Percentiles rank a stretch among this genome's conserved stretches.
phyloP scores from a whole-genome alignment of 108 stramenopile genomes.

The Cyclotella baltica region DNA sequence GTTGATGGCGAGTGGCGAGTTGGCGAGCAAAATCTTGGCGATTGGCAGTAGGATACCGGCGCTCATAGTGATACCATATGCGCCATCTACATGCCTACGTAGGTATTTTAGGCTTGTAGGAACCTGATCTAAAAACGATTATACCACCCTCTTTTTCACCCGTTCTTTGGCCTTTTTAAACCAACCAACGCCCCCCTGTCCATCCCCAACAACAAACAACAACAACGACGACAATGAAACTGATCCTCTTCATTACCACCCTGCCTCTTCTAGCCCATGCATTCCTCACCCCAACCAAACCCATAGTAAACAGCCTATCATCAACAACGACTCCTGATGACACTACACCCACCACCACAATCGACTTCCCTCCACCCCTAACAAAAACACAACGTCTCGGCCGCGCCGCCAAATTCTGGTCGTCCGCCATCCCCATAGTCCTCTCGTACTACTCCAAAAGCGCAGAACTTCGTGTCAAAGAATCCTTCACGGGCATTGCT shows the following conservation, averaged over 20 bases:
- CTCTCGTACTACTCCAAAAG: conserved; percentile 75
- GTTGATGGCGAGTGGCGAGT: too few species aligned
- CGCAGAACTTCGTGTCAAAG: conserved; percentile 67
- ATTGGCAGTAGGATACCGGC: too few species aligned
- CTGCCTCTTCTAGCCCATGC: not conserved
- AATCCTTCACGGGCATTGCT: conserved; percentile 59
- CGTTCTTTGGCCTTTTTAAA: too few species aligned
- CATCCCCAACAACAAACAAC: too few species aligned
- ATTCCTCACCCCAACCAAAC: not conserved
- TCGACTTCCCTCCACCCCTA: conserved; percentile 83
- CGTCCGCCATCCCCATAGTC: conserved; percentile 80
- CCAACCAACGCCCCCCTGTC: too few species aligned
- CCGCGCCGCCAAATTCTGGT: conserved; percentile 85
- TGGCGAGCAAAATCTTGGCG: too few species aligned
- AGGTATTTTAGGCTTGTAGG: too few species aligned
- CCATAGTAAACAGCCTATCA: not conserved
- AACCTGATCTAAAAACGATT: too few species aligned
- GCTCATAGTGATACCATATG: too few species aligned
- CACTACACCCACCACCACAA: not conserved
- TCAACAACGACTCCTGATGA: not conserved
- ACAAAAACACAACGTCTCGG: conserved; percentile 65
- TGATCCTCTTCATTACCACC: not conserved
- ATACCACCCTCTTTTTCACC: too few species aligned
- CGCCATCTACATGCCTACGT: too few species aligned
- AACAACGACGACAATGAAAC: not conserved